Evolutionary conservation across 2,329 filamentous ascomycete species (phyloP).

Genomic region (Pseudocercospora fijiensis): DNA sequence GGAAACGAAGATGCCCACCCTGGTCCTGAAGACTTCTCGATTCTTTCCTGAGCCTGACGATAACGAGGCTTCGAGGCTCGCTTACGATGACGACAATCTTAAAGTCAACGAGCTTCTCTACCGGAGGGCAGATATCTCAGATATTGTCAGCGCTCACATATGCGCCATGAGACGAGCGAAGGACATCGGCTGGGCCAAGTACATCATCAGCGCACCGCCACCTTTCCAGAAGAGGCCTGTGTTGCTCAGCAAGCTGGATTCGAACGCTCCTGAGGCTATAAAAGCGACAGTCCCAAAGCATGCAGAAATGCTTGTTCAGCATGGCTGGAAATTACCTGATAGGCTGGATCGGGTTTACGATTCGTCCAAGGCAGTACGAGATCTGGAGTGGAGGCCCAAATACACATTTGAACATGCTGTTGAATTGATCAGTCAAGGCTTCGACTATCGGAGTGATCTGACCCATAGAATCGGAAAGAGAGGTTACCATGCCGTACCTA

Average conservation of each 20-base stretch:
- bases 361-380: slow-evolving; percentile 17
- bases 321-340: slow-evolving; percentile 21
- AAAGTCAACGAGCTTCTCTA: slow-evolving; percentile 27
- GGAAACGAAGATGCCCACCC: slow-evolving; percentile 43
- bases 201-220: slow-evolving; percentile 25
- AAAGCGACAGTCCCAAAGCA: slow-evolving; percentile 7
- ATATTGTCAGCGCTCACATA: slow-evolving; percentile 22
- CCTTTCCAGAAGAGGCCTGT: slow-evolving; percentile 15
- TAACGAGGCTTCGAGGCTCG: slow-evolving; percentile 14
- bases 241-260: slow-evolving; percentile 10
- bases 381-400: slow-evolving; percentile 19
- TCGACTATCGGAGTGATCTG: slow-evolving; percentile 23
- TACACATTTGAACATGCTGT: slow-evolving; percentile 24
- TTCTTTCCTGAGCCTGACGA: slow-evolving; percentile 41
- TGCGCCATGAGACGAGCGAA: slow-evolving; percentile 22
- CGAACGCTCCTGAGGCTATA: slow-evolving; percentile 7
- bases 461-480: slow-evolving; percentile 19
- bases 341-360: slow-evolving; percentile 24
- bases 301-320: slow-evolving; percentile 14
- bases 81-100: slow-evolving; percentile 23
- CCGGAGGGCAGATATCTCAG: slow-evolving; percentile 21
- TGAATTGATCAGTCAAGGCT: slow-evolving; percentile 12
- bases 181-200: slow-evolving; percentile 21
- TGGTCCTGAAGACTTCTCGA: slow-evolving; percentile 50
- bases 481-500: slow-evolving; percentile 23